Base-by-base conservation (phyloP, 2,329 filamentous ascomycete species). In the Colletotrichum navitas region DNA sequence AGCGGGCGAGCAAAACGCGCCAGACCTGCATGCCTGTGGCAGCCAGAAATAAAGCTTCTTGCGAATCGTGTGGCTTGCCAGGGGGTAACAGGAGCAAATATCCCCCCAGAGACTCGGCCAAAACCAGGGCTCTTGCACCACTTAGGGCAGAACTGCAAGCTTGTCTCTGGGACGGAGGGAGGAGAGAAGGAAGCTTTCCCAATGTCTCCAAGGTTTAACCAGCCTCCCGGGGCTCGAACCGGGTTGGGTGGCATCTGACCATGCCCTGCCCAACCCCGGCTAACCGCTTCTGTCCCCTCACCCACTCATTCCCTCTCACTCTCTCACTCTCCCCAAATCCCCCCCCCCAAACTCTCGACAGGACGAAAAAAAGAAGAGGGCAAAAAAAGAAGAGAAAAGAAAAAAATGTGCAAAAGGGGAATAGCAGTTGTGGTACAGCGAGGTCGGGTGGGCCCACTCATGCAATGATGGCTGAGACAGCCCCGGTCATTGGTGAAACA, bases 401-500 rank as follows among this genome's bases (percentile, higher is more conserved):
- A 29, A 29, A 29, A 26, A 36, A n/a, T n/a, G n/a, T n/a, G n/a
- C n/a, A 68, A 71, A 71, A 59, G 24, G 58, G 64, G 52, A 71
- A 71, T 71, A 67, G 68, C 64, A 2, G 58, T 36, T 21, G 47
- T 55, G 18, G 52, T 32, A 56, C 45, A 36, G 24, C 45, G 18
- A 65, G 58, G 43, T 43, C 54, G 60, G 54, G 34, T 29, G 43
- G 59, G 24, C 32, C 69, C 69, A 69, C 69, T 64, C 60, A 70
- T 65, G 66, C 69, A 56, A 65, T 70, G 69, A 54, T 76, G 76
- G 76, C 52, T 78, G 78, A 76, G 76, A 77, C 75, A 74, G 76
- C 79, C 83, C 83, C 78, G 79, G 81, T 79, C 80, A 77, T 77
- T 85, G 81, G 83, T 87, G 86, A 88, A 88, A 88, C 86, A 84